These are phyloP conservation scores for Larix kaempferi DNA, from an alignment of 75 land plant species.

Conservation along the genomic window DNA sequence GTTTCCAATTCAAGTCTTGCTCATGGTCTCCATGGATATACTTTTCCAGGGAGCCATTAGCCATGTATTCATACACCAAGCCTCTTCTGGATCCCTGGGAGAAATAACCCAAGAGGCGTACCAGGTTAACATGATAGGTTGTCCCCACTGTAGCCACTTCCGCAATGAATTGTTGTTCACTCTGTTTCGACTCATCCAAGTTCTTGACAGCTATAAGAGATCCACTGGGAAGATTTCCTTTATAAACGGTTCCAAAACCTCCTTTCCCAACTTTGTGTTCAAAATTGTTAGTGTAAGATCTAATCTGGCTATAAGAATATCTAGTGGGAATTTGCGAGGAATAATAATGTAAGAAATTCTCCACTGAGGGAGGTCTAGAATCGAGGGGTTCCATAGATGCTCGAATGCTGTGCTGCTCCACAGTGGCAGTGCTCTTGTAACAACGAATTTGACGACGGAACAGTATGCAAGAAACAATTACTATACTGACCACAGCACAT, in stretches of 20 bases:
- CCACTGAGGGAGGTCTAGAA: neutral
- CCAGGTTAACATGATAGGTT: constrained; percentile 32
- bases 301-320: too few species aligned
- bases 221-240: constrained; percentile 30
- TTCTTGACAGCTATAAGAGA: constrained; percentile 32
- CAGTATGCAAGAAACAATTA: neutral
- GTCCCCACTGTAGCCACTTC: constrained; percentile 37
- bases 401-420: neutral
- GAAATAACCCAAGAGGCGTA: constrained; percentile 30
- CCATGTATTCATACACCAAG: constrained; percentile 39
- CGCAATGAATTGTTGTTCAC: constrained; percentile 33
- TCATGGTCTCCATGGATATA: constrained; percentile 10
- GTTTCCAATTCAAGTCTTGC: neutral
- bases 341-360: neutral
- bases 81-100: constrained; percentile 13
- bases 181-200: neutral
- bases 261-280: constrained; percentile 14
- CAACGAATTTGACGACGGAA: neutral
- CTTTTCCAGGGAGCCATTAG: constrained; percentile 22
- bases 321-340: too few species aligned
- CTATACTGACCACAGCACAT: neutral
- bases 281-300: too few species aligned
- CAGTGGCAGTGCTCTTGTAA: neutral
- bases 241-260: constrained; percentile 32
- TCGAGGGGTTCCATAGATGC: neutral